These are phyloP conservation scores for Glarea lozoyensis DNA, from an alignment of 495 filamentous ascomycete species.

Conservation along the genomic window DNA sequence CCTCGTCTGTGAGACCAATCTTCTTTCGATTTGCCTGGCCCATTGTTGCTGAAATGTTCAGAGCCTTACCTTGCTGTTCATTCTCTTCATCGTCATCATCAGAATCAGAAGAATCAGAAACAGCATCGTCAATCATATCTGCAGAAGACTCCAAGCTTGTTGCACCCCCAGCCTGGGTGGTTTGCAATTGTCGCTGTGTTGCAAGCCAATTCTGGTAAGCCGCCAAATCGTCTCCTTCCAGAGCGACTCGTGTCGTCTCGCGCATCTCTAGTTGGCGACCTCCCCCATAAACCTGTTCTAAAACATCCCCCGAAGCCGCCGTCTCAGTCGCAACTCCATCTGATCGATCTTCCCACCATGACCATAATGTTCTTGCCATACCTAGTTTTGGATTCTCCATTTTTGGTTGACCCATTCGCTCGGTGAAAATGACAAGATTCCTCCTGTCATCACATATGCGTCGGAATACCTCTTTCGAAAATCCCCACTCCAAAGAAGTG, in stretches of 20 bases:
- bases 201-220: slow-evolving; percentile 89
- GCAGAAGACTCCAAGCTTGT: slow-evolving; percentile 57
- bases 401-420: slow-evolving; percentile 39
- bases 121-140: slow-evolving; percentile 76
- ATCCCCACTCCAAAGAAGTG: slow-evolving; percentile 86
- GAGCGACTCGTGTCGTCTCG: slow-evolving; percentile 48
- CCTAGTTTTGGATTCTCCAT: slow-evolving; percentile 27
- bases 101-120: slow-evolving; percentile 67
- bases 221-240: slow-evolving; percentile 64
- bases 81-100: slow-evolving; percentile 76
- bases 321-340: slow-evolving; percentile 54
- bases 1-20: slow-evolving; percentile 70
- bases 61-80: slow-evolving; percentile 82
- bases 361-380: slow-evolving; percentile 55
- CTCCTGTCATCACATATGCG: slow-evolving; percentile 61
- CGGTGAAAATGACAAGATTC: slow-evolving; percentile 81
- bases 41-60: slow-evolving; percentile 78
- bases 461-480: slow-evolving; percentile 78
- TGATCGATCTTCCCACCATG: slow-evolving; percentile 60
- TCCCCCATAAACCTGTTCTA: slow-evolving; percentile 56
- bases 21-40: slow-evolving; percentile 75
- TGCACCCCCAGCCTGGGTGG: slow-evolving; percentile 58
- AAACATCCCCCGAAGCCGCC: slow-evolving; percentile 44
- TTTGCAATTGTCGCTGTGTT: slow-evolving; percentile 68
- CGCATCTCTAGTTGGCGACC: slow-evolving; percentile 52